Percentiles rank a stretch among this genome's conserved stretches.
These are phyloP conservation scores for Solanum phureja DNA, from an alignment of 257 asterid genomes.

Conservation along the genomic window DNA sequence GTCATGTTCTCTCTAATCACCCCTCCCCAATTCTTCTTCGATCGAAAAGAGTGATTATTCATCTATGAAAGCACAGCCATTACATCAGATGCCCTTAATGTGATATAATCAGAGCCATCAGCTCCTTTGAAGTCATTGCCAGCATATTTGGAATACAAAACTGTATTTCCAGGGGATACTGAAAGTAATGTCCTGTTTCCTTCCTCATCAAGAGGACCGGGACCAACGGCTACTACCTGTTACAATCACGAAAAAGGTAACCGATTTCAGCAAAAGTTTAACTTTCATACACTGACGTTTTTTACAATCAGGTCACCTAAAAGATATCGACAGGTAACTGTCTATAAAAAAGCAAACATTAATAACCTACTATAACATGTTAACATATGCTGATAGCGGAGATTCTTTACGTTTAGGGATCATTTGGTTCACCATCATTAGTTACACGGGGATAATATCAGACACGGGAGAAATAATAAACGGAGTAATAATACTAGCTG, in stretches of 20 bases:
- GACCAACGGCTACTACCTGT: slow-evolving; percentile 83
- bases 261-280: not conserved
- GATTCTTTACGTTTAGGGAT: not conserved
- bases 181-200: slow-evolving; percentile 64
- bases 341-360: not conserved
- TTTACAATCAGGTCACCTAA: not conserved
- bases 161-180: slow-evolving; percentile 64
- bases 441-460: not conserved
- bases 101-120: slow-evolving; percentile 71
- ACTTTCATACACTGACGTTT: not conserved
- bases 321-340: not conserved
- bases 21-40: not conserved
- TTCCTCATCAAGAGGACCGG: slow-evolving; percentile 75
- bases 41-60: not conserved
- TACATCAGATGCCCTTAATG: slow-evolving; percentile 63
- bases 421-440: not conserved
- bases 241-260: not conserved
- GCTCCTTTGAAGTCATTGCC: slow-evolving; percentile 77
- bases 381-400: not conserved
- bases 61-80: slow-evolving; percentile 33
- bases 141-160: slow-evolving; percentile 78
- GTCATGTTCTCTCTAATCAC: not conserved
- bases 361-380: not conserved
- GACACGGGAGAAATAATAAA: not conserved
- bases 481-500: not conserved